Evolutionary conservation across 805 yeast species (phyloP).

Genomic region (Nakazawaea siamensis): DNA sequence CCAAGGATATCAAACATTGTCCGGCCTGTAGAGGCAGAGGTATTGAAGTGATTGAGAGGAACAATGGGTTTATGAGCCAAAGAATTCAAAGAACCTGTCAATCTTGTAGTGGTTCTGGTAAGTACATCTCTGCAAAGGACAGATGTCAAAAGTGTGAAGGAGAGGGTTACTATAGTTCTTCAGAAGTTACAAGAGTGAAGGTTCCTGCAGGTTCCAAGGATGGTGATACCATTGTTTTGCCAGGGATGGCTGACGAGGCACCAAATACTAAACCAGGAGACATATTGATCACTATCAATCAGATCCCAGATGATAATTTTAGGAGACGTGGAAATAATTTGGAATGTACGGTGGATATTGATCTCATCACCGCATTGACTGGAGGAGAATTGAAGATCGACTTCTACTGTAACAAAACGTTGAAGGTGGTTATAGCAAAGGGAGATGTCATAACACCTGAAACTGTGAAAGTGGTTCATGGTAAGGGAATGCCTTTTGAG

Average conservation of each 20-base stretch:
- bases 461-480: conserved; percentile 36
- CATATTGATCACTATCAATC: conserved; percentile 46
- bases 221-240: conserved; percentile 42
- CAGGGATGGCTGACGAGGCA: conserved; percentile 64
- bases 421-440: conserved; percentile 31
- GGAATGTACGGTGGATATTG: conserved; percentile 34
- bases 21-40: conserved; percentile 35
- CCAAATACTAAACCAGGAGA: conserved; percentile 53
- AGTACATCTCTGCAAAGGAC: conserved; percentile 21
- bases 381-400: conserved; percentile 42
- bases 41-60: conserved; percentile 27
- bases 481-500: conserved; percentile 56
- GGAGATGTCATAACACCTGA: conserved; percentile 49
- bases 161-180: conserved; percentile 34
- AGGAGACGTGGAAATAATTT: conserved; percentile 37
- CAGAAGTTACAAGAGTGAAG: conserved; percentile 42
- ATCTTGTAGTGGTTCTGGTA: conserved; percentile 34
- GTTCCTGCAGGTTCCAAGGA: conserved; percentile 48
- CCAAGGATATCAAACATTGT: conserved; percentile 21
- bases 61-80: conserved; percentile 36
- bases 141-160: conserved; percentile 36
- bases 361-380: conserved; percentile 43
- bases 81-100: conserved; percentile 35
- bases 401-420: conserved; percentile 27
- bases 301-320: conserved; percentile 21